Evolutionary conservation across 2,329 filamentous ascomycete species (phyloP).

Genomic region (Capronia coronata): DNA sequence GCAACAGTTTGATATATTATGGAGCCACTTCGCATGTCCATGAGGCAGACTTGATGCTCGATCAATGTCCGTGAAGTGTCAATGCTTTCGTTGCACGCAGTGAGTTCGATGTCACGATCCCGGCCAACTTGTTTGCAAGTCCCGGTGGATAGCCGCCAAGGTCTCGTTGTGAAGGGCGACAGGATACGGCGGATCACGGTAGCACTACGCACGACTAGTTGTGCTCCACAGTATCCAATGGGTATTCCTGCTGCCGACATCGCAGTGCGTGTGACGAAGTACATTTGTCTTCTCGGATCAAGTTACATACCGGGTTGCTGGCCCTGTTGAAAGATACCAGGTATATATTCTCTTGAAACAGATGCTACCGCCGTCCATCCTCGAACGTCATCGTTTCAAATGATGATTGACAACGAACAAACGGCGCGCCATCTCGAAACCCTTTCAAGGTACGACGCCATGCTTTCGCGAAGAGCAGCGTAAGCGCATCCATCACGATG

Average conservation of each 20-base stretch:
- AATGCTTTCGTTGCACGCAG: background rate
- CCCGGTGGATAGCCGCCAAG: background rate
- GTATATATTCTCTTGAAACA: too few relatives aligned
- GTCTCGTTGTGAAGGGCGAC: constrained; percentile 1
- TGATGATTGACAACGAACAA: constrained; percentile 14
- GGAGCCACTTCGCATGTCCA: background rate
- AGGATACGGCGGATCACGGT: background rate
- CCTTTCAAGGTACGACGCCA: constrained; percentile 36
- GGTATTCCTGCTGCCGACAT: too few relatives aligned
- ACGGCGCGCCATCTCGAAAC: constrained; percentile 33
- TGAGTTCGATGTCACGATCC: background rate
- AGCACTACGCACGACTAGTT: too few relatives aligned
- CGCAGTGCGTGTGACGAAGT: too few relatives aligned
- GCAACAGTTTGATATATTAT: background rate
- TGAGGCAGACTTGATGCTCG: background rate
- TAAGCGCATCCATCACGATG: too few relatives aligned
- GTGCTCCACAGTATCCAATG: too few relatives aligned
- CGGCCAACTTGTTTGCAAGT: background rate
- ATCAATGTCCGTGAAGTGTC: background rate
- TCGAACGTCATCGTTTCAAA: too few relatives aligned
- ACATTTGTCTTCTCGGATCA: too few relatives aligned
- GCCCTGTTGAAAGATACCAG: too few relatives aligned
- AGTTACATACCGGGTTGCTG: too few relatives aligned
- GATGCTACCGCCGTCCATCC: too few relatives aligned
- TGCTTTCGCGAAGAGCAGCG: background rate